Conservation (phyloP, 2,329 filamentous ascomycete species). For the Xylariaceae sp. region DNA sequence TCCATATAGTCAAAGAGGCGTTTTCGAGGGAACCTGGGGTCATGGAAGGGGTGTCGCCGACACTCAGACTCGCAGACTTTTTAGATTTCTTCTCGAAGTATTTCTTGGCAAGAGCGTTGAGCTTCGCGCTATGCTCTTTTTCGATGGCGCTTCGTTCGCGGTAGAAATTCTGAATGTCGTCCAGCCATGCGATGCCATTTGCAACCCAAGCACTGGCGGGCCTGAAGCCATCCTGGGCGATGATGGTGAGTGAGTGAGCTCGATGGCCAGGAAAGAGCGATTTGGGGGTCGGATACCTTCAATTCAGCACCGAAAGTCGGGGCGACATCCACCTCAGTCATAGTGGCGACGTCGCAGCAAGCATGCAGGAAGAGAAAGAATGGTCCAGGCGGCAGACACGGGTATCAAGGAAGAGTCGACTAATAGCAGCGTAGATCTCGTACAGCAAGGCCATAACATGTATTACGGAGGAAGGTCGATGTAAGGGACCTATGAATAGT, state of each 20-base stretch:
- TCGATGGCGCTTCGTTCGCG: slow-evolving; percentile 90
- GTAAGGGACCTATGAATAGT: too few relatives aligned
- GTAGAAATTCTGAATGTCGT: slow-evolving; percentile 96
- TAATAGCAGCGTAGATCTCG: slow-evolving; percentile 5
- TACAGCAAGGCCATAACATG: slow-evolving; percentile 16
- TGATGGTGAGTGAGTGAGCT: not conserved
- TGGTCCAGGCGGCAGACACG: slow-evolving; percentile 1
- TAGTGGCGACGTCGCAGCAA: slow-evolving; percentile 33
- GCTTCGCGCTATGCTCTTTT: slow-evolving; percentile 91
- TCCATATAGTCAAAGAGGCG: slow-evolving; percentile 95
- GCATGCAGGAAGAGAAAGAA: slow-evolving; percentile 16
- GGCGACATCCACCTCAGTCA: slow-evolving; percentile 78
- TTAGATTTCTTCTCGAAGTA: slow-evolving; percentile 96
- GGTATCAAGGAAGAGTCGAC: slow-evolving; percentile 1
- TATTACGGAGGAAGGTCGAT: too few relatives aligned
- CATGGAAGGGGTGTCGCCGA: slow-evolving; percentile 87
- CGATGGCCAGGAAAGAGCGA: not conserved
- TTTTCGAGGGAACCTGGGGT: slow-evolving; percentile 95
- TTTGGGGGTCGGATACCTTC: slow-evolving; percentile 59
- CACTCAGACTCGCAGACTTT: slow-evolving; percentile 81
- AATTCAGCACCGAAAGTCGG: slow-evolving; percentile 91
- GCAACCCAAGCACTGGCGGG: slow-evolving; percentile 88
- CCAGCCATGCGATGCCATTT: slow-evolving; percentile 88
- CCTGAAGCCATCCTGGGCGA: slow-evolving; percentile 84
- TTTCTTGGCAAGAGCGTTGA: slow-evolving; percentile 84